A percentile compares a stretch with the other conserved stretches of the same genome.
Conservation (phyloP, 192 early-diverging fungal genomes). For the Coemansia guatemalensis region DNA sequence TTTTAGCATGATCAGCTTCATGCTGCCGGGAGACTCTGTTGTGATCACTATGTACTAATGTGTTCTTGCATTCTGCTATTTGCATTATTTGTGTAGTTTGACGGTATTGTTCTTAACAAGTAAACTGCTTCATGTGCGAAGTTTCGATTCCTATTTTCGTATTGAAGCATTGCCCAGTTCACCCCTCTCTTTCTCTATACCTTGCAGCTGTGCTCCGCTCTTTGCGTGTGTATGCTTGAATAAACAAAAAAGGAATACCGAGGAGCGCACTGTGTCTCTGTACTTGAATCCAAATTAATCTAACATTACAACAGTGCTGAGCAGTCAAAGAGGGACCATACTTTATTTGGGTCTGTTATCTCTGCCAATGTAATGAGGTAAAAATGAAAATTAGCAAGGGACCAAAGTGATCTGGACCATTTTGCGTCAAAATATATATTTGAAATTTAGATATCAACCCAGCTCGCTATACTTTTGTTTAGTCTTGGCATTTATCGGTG, state of each 20-base stretch:
- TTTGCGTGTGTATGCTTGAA: slow-evolving; percentile 17
- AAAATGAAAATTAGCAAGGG: neutral
- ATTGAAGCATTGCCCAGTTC: neutral
- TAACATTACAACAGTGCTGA: neutral
- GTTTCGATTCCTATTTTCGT: neutral
- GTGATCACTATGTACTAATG: neutral
- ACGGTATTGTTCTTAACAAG: slow-evolving; percentile 84
- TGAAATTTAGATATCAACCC: too few species aligned
- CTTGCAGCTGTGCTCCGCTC: slow-evolving; percentile 2
- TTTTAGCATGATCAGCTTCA: slow-evolving; percentile 9
- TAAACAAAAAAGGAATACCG: slow-evolving; percentile 6
- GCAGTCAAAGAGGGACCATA: neutral
- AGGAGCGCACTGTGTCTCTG: neutral
- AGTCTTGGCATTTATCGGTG: neutral
- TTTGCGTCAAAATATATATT: neutral
- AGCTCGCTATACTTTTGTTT: neutral
- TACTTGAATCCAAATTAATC: neutral
- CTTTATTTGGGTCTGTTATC: neutral
- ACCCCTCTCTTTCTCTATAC: neutral
- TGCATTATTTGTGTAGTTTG: slow-evolving; percentile 58
- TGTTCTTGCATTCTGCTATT: slow-evolving; percentile 5
- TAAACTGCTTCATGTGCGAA: slow-evolving; percentile 50
- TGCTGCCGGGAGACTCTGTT: neutral
- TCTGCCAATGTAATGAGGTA: neutral
- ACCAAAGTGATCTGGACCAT: neutral